Evolutionary conservation across 257 asterid species (phyloP), one percentile per base, ranked within the genome.

Genomic region (Nicotiana undulata): DNA sequence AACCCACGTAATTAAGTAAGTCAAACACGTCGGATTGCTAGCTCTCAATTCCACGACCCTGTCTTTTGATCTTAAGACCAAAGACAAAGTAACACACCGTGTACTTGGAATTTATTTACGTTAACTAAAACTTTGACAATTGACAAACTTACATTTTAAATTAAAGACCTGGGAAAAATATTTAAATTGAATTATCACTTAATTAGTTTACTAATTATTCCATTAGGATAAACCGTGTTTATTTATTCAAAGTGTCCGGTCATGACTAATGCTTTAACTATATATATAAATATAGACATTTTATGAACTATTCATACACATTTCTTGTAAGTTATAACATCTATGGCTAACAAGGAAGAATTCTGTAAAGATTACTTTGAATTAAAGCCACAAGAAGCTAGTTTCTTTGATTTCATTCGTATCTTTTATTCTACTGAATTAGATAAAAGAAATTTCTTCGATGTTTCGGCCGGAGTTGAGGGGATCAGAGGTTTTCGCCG

Each of bases 321-420:
- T 64, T 29, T 29, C 72, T 63, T 64, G 22, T 64, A 64, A 6
- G 74, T 64, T 64, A 31, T 16, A 28, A 63, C 9, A 3, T 13
- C 40, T 1, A 64, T 72, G 78, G 37, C 78, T n/a, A 58, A 63
- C 55, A 63, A 24, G 2, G 83, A 85, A 80, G 76, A 81, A 1
- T 65, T 86, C 63, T 87, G 83, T 44, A 72, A 87, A 46, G 82
- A 83, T 28, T 86, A 87, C 81, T 82, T 90, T 4, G 59, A 81
- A 26, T 31, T 91, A 53, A 88, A 85, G 80, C 87, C 90, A 10
- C 79, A 86, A 76, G 83, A 82, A 24, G 95, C 94, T 18, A 85
- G 88, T 59, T 68, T 55, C 40, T 76, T 76, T 0, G 97, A 92
- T 82, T 88, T 90, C 20, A 1, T 88, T 8, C 81, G 92, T 40